Evolutionary conservation across 169 alveolate species (phyloP).

Genomic region (Eimeria brunetti): DNA sequence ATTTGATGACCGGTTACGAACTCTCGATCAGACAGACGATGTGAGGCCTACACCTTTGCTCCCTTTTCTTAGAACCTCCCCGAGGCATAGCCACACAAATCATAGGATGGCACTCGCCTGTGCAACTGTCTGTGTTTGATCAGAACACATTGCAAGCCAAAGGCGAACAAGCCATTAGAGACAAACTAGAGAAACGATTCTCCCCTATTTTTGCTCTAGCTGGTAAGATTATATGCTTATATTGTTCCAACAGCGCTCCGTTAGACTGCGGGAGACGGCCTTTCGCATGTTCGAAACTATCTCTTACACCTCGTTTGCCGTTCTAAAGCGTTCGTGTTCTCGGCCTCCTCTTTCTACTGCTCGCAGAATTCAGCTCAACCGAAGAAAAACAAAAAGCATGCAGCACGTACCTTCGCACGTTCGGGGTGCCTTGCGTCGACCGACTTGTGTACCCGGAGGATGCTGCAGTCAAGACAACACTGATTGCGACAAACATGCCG

Average conservation of each 20-base stretch:
- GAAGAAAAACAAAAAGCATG: slow-evolving; percentile 75
- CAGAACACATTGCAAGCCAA: slow-evolving; percentile 60
- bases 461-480: slow-evolving; percentile 79
- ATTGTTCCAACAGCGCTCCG: neutral
- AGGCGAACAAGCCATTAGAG: slow-evolving; percentile 72
- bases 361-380: slow-evolving; percentile 68
- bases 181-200: slow-evolving; percentile 69
- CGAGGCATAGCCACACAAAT: neutral
- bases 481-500: slow-evolving; percentile 75
- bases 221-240: slow-evolving; percentile 6
- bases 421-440: slow-evolving; percentile 81
- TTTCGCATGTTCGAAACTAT: neutral
- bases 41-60: neutral
- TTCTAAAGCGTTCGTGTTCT: neutral
- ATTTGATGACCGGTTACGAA: slow-evolving; percentile 79
- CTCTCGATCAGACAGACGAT: slow-evolving; percentile 77
- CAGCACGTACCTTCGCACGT: slow-evolving; percentile 76
- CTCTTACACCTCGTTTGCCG: neutral
- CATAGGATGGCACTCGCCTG: neutral
- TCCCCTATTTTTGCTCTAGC: slow-evolving; percentile 79
- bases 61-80: no score
- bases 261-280: neutral
- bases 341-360: neutral
- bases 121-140: neutral
- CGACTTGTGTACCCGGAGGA: slow-evolving; percentile 79